phyloP scores from a whole-genome alignment of 73 alveolate species.

The Symbiodinium natans region DNA sequence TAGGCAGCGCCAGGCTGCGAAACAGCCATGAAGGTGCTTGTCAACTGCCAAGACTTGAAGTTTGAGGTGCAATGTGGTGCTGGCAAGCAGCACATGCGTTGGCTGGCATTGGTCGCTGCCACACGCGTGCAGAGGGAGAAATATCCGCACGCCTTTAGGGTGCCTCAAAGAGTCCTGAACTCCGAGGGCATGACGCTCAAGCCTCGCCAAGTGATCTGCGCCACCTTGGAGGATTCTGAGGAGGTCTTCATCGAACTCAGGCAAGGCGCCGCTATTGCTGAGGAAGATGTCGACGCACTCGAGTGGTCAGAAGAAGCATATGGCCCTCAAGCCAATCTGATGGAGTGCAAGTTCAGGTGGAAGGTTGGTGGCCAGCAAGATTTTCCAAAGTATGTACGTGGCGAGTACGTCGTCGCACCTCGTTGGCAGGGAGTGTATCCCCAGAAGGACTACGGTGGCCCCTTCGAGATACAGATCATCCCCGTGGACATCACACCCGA shows the following conservation, averaged over 20 bases:
- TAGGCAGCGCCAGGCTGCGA: no score
- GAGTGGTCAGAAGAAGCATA: conserved; percentile 92
- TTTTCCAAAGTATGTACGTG: conserved; percentile 88
- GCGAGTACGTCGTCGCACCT: conserved; percentile 89
- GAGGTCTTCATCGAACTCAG: conserved; percentile 87
- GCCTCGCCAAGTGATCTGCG: conserved; percentile 84
- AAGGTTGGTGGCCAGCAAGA: conserved; percentile 87
- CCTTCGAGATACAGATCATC: conserved; percentile 75
- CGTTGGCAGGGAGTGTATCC: conserved; percentile 93
- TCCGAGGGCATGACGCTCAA: conserved; percentile 76
- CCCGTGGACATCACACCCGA: conserved; percentile 71
- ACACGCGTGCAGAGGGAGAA: conserved; percentile 75
- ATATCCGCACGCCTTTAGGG: conserved; percentile 85
- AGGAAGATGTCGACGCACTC: conserved; percentile 74
- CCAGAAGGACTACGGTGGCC: conserved; percentile 87
- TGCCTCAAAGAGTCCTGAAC: conserved; percentile 75
- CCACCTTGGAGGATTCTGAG: conserved; percentile 71
- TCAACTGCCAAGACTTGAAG: conserved; percentile 82
- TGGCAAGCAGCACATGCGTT: conserved; percentile 88
- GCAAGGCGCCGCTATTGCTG: conserved; percentile 73
- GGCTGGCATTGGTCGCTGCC: conserved; percentile 84
- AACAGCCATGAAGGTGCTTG: no score
- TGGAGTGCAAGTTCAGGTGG: conserved; percentile 88
- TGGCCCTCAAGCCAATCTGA: conserved; percentile 88
- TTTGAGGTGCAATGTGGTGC: conserved; percentile 94